Conservation (phyloP, 805 yeast species). For the Pichia manshurica region DNA sequence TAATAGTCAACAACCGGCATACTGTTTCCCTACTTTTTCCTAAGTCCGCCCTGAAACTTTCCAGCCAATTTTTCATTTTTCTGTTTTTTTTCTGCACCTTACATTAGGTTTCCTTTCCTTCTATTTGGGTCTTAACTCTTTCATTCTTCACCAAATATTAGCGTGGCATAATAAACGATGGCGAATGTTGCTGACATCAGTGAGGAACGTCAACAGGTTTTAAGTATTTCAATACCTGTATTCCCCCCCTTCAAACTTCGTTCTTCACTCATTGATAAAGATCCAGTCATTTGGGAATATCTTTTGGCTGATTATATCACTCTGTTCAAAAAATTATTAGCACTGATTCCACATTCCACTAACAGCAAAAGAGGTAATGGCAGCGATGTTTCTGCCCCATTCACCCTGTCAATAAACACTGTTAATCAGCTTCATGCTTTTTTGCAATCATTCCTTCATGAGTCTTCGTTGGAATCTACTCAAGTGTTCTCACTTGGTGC, state of each 20-base stretch:
- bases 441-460: constrained; percentile 51
- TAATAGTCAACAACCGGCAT: too few species aligned
- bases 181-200: neutral
- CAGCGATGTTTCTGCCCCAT: constrained; percentile 13
- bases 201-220: constrained; percentile 1
- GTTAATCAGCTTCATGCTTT: constrained; percentile 54
- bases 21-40: too few species aligned
- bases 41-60: too few species aligned
- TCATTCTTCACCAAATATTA: too few species aligned
- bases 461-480: constrained; percentile 55
- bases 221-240: constrained; percentile 21
- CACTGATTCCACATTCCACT: constrained; percentile 11
- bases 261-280: constrained; percentile 73
- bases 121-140: neutral
- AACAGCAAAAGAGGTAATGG: constrained; percentile 7
- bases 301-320: constrained; percentile 57
- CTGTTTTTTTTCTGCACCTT: too few species aligned
- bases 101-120: neutral
- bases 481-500: constrained; percentile 65
- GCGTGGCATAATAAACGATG: neutral
- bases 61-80: too few species aligned
- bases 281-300: constrained; percentile 81
- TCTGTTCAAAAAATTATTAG: constrained; percentile 43
- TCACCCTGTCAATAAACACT: constrained; percentile 44
- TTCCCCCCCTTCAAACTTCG: constrained; percentile 73